Evolutionary conservation across 495 filamentous ascomycete species (phyloP).

Genomic region (Hapsidospora chrysogenum): DNA sequence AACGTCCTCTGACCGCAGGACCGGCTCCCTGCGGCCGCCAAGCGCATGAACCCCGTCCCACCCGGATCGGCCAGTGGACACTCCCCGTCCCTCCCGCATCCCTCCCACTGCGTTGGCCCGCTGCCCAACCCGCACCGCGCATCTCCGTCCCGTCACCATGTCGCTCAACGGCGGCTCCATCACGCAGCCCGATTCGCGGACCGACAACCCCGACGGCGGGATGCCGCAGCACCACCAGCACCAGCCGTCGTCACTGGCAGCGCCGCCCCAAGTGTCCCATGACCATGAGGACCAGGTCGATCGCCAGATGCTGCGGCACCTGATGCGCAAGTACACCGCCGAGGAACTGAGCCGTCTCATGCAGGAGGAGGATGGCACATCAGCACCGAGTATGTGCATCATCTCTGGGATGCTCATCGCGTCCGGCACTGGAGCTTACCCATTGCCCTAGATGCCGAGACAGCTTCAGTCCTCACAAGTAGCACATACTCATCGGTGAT

Average conservation of each 20-base stretch:
- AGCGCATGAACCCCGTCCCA: too few species aligned
- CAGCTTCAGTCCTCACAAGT: not conserved
- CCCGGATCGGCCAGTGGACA: too few species aligned
- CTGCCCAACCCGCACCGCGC: too few species aligned
- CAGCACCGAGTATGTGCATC: not conserved
- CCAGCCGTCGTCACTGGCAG: not conserved
- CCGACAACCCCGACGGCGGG: too few species aligned
- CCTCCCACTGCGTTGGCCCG: too few species aligned
- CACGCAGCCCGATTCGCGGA: too few species aligned
- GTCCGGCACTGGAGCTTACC: not conserved
- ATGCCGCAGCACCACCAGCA: not conserved
- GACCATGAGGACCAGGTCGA: constrained; percentile 1
- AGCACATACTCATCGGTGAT: not conserved
- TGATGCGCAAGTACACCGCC: constrained; percentile 1
- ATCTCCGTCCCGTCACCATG: too few species aligned
- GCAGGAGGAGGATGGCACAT: not conserved
- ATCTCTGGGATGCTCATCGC: too few species aligned
- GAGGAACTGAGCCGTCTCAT: constrained; percentile 1
- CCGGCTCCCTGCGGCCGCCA: too few species aligned
- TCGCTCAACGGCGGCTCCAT: too few species aligned
- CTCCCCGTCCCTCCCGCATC: too few species aligned
- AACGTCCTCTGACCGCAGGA: too few species aligned
- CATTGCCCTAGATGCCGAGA: not conserved
- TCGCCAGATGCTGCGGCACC: constrained; percentile 4
- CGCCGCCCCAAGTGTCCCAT: not conserved